Percentiles rank a stretch among this genome's conserved stretches.
Evolutionary conservation across 345 rosid genomes (phyloP).

Genomic region (Lepidium sativum): DNA sequence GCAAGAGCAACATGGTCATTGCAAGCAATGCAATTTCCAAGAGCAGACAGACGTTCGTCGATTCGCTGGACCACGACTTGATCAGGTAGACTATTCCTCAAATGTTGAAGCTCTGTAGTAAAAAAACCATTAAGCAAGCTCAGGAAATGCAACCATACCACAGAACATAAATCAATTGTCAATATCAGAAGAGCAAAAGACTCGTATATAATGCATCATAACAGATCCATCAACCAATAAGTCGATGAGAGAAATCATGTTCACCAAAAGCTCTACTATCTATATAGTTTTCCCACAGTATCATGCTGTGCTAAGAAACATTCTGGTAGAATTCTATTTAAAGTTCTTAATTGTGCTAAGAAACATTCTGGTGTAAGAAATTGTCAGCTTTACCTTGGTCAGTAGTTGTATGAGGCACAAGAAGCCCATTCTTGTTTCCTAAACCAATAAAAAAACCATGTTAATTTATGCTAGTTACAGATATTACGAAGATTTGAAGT

Average conservation of each 20-base stretch:
- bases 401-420: slow-evolving; percentile 85
- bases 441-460: neutral
- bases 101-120: slow-evolving; percentile 71
- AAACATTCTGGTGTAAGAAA: neutral
- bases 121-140: neutral
- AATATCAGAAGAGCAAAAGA: neutral
- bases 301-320: too few relatives aligned
- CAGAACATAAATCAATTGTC: neutral
- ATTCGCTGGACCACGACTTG: slow-evolving; percentile 80
- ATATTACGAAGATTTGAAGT: neutral
- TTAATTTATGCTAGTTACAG: neutral
- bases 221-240: neutral
- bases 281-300: too few relatives aligned
- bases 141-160: slow-evolving; percentile 2
- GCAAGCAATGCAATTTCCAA: slow-evolving; percentile 94
- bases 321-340: neutral
- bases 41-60: slow-evolving; percentile 89
- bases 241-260: neutral
- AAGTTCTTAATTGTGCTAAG: neutral
- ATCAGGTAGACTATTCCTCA: slow-evolving; percentile 94
- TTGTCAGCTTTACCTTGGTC: slow-evolving; percentile 60
- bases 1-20: slow-evolving; percentile 94
- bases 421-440: slow-evolving; percentile 97
- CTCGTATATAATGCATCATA: neutral
- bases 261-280: neutral